Conservation (phyloP, 1,139 yeast genomes). For the Geotrichum histeridarum region DNA sequence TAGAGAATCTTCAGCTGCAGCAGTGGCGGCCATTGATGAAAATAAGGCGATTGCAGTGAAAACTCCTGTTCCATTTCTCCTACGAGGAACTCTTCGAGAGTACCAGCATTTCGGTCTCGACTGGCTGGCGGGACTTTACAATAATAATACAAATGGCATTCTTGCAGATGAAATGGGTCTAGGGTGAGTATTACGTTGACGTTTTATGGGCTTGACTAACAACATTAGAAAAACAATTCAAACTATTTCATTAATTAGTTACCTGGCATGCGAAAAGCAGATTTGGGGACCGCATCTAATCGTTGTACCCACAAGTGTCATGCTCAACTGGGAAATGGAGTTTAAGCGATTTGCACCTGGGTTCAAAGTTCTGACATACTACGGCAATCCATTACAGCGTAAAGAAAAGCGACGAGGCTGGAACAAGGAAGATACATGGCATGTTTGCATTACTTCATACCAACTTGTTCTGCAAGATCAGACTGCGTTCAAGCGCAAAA, state of each 20-base stretch:
- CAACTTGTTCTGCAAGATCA: conserved; percentile 96
- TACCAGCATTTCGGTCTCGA: conserved; percentile 95
- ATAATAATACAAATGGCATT: conserved; percentile 90
- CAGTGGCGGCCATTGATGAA: conserved; percentile 15
- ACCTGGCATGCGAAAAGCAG: conserved; percentile 87
- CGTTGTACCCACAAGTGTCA: conserved; percentile 96
- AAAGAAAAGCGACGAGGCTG: conserved; percentile 95
- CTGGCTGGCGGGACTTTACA: conserved; percentile 93
- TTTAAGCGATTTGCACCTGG: conserved; percentile 98
- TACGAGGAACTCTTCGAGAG: conserved; percentile 78
- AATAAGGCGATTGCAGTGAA: conserved; percentile 15
- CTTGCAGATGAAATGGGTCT: conserved; percentile 99
- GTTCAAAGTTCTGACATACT: conserved; percentile 88
- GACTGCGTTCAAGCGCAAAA: conserved; percentile 82
- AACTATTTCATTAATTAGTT: conserved; percentile 80
- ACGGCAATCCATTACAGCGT: conserved; percentile 97
- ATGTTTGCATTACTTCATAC: conserved; percentile 93
- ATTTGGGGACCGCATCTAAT: conserved; percentile 98
- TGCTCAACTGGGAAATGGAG: conserved; percentile 99
- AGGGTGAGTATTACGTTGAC: conserved; percentile 43
- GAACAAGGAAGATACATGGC: conserved; percentile 95
- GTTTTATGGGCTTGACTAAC: background rate
- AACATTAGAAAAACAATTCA: conserved; percentile 67
- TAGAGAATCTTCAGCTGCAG: conserved; percentile 7
- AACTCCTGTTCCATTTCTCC: conserved; percentile 40